Conservation (phyloP, 768 basidiomycete genomes). For the Termitomyces sp. region DNA sequence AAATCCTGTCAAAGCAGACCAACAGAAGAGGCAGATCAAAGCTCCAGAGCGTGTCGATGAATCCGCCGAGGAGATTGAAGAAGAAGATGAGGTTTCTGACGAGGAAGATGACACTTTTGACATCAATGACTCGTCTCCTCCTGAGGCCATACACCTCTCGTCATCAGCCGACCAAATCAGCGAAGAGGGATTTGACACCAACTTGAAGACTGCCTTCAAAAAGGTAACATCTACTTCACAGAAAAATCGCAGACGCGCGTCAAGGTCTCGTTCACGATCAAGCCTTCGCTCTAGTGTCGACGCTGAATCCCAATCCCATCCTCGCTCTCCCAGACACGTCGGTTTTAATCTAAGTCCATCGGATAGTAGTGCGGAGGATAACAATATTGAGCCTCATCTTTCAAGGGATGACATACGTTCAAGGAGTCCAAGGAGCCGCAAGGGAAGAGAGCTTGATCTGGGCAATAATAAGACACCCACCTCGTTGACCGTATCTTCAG, state of each 20-base stretch:
- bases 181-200: conserved; percentile 18
- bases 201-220: conserved; percentile 20
- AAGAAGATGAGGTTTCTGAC: conserved; percentile 44
- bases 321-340: conserved; percentile 44
- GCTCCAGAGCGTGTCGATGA: conserved; percentile 13
- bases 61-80: conserved; percentile 25
- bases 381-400: conserved; percentile 28
- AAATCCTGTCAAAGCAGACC: conserved; percentile 43
- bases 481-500: conserved; percentile 29
- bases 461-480: conserved; percentile 62
- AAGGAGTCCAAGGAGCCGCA: conserved; percentile 44
- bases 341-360: conserved; percentile 33
- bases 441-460: conserved; percentile 49
- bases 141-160: conserved; percentile 30
- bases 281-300: conserved; percentile 54
- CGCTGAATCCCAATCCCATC: conserved; percentile 50
- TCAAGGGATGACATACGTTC: conserved; percentile 27
- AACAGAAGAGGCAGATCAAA: conserved; percentile 9
- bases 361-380: conserved; percentile 6
- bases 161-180: conserved; percentile 12
- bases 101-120: conserved; percentile 70
- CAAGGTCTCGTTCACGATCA: conserved; percentile 36
- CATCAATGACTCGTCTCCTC: conserved; percentile 83
- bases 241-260: conserved; percentile 24
- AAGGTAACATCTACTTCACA: conserved; percentile 26